Evolutionary conservation across 352 stramenopile species (phyloP).

Genomic region (Elongisporangium senticosum): DNA sequence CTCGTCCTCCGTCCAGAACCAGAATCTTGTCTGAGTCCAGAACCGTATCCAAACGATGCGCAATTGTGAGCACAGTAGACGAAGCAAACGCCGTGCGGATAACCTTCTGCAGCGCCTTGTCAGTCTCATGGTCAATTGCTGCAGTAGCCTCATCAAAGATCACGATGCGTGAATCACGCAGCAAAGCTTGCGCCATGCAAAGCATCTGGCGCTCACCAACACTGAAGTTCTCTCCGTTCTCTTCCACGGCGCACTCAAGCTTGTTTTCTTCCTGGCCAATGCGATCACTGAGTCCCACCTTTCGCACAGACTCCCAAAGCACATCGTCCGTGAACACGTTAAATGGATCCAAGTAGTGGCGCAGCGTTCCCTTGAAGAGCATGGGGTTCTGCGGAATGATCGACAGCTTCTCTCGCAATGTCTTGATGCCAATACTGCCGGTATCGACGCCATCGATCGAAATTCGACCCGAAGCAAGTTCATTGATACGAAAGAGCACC

Average conservation of each 20-base stretch:
- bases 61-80: conserved; percentile 95
- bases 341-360: conserved; percentile 90
- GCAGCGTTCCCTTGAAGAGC: conserved; percentile 88
- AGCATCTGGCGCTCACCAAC: conserved; percentile 94
- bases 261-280: conserved; percentile 42
- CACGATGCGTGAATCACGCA: conserved; percentile 73
- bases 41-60: conserved; percentile 96
- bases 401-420: conserved; percentile 52
- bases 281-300: conserved; percentile 41
- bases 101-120: conserved; percentile 47
- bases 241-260: conserved; percentile 77
- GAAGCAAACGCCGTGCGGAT: conserved; percentile 83
- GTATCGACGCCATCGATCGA: conserved; percentile 36
- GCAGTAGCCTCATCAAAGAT: conserved; percentile 79
- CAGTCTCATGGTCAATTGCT: conserved; percentile 80
- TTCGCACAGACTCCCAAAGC: conserved; percentile 40
- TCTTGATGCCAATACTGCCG: conserved; percentile 18
- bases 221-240: conserved; percentile 92
- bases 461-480: conserved; percentile 49
- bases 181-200: conserved; percentile 88
- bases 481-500: conserved; percentile 82
- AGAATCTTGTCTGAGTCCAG: conserved; percentile 75
- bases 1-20: conserved; percentile 73
- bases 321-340: conserved; percentile 66
- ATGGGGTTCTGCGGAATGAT: conserved; percentile 95